Evolutionary conservation across 2,329 filamentous ascomycete species (phyloP), one percentile per base, ranked within the genome.

Genomic region (Biscogniauxia mediterranea): DNA sequence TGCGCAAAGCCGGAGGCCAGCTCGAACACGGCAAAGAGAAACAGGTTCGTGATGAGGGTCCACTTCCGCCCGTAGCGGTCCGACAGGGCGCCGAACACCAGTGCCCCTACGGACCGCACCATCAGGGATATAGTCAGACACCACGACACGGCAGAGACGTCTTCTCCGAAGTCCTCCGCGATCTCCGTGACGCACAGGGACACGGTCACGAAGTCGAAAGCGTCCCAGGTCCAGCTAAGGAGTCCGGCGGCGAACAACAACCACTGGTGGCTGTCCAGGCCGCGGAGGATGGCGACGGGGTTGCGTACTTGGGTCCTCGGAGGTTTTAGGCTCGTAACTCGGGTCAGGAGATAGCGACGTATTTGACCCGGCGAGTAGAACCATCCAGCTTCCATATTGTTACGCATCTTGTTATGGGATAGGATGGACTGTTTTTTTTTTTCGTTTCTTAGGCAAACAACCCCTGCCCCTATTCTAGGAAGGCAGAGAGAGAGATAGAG

Each of bases 311-410:
- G 61, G 8, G 68, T 55, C 62, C 64, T 66, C 3, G 72, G 74
- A 3, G 75, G 75, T 51, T 69, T 73, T 1, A 77, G 66, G 58
- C 70, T 77, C 23, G 74, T 69, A 5, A 68, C 25, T 17, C 75
- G 69, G 21, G 75, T 74, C 21, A 68, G 62, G 57, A 77, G 68
- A 55, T 77, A 77, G 20, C 65, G 69, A 15, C 15, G 17, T 19
- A 77, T 74, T 55, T 76, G 73, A 3, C 60, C 52, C 20, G 70
- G 70, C 42, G 74, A 76, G 60, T 67, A 67, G 50, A 67, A 66
- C 65, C 65, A 66, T 21, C 65, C 65, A 3, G 64, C 64, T 17
- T 58, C 65, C 65, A 67, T 67, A 52, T 66, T 46, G 61, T 65
- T 69, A 56, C 58, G 56, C 65, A 67, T 67, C 53, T 59, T 32